A percentile compares a stretch with the other conserved stretches of the same genome.
phyloP scores from a whole-genome alignment of 2,329 filamentous ascomycete genomes.

The Hypoxylon sp. region DNA sequence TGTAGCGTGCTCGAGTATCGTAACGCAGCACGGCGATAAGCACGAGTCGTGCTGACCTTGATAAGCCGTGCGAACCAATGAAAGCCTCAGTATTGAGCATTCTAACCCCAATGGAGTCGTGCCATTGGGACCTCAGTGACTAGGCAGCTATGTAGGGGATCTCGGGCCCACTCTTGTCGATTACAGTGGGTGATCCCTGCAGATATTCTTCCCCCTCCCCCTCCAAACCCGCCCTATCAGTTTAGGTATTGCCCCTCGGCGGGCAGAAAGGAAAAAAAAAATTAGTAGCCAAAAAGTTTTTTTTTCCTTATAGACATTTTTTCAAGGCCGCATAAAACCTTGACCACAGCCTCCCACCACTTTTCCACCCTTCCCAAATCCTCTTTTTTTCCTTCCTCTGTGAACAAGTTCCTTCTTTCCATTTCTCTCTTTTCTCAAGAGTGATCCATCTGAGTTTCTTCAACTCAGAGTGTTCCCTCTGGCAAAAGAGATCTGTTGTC shows the following conservation, averaged over 20 bases:
- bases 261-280: constrained; percentile 31
- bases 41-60: constrained; percentile 21
- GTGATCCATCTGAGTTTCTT: constrained; percentile 36
- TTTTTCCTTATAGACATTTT: constrained; percentile 28
- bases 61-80: constrained; percentile 8
- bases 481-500: constrained; percentile 29
- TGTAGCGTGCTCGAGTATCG: background rate
- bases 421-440: constrained; percentile 24
- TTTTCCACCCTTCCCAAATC: constrained; percentile 11
- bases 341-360: constrained; percentile 18
- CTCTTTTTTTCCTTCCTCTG: constrained; percentile 13
- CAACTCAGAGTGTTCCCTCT: constrained; percentile 35
- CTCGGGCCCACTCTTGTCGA: constrained; percentile 22
- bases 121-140: constrained; percentile 5
- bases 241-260: constrained; percentile 37
- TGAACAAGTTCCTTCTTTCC: constrained; percentile 19
- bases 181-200: constrained; percentile 26
- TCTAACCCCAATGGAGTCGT: constrained; percentile 5
- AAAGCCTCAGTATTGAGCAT: constrained; percentile 11
- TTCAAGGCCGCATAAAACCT: constrained; percentile 37
- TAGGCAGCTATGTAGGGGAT: background rate
- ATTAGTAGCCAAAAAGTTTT: constrained; percentile 23
- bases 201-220: constrained; percentile 15
- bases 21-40: constrained; percentile 19
- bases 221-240: constrained; percentile 32